Evolutionary conservation across 2,329 filamentous ascomycete genomes (phyloP).

Genomic region (Talaromyces sp.): DNA sequence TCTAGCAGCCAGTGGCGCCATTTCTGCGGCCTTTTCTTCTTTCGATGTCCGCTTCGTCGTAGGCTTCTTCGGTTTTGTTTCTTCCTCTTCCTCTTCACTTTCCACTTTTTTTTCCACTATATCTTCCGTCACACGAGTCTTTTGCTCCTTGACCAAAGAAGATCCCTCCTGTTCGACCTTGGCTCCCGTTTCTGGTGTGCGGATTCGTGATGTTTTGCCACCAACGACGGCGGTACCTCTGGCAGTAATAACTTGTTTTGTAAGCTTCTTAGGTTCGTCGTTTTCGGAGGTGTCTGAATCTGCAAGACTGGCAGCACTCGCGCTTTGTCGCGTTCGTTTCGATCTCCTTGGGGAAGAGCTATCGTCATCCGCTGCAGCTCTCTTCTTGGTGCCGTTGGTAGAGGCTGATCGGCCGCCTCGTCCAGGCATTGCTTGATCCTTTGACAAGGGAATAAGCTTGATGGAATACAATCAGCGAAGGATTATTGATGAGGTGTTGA

Average conservation of each 20-base stretch:
- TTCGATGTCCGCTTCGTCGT: conserved; percentile 48
- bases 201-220: background rate
- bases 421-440: conserved; percentile 4
- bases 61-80: conserved; percentile 16
- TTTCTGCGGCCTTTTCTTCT: conserved; percentile 48
- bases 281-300: background rate
- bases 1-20: conserved; percentile 60
- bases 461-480: background rate
- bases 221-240: conserved; percentile 1
- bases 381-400: conserved; percentile 4
- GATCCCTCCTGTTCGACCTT: conserved; percentile 2
- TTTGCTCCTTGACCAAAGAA: background rate
- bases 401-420: background rate
- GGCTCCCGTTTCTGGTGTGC: background rate
- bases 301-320: background rate
- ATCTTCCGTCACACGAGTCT: background rate
- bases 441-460: background rate
- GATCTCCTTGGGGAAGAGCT: conserved; percentile 9
- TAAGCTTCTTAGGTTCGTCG: background rate
- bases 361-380: conserved; percentile 3
- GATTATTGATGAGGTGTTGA: background rate
- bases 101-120: conserved; percentile 15
- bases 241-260: background rate
- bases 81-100: conserved; percentile 11
- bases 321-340: conserved; percentile 6